These are phyloP conservation scores for Sclerotinia borealis DNA, from an alignment of 2,329 filamentous ascomycete genomes.

Conservation along the genomic window DNA sequence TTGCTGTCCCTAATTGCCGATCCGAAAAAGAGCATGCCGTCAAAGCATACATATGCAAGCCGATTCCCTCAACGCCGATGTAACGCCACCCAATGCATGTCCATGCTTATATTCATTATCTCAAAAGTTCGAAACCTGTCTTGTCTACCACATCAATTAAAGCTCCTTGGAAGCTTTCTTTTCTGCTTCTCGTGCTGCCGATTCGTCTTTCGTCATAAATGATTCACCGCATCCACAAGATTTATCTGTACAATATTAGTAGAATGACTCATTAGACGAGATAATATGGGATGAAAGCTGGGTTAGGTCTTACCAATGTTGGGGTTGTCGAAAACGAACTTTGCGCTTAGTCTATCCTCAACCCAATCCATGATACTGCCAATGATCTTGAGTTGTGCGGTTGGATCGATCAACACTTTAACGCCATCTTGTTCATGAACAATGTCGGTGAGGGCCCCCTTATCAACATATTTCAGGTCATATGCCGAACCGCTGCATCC, in stretches of 20 bases:
- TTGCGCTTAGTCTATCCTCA: conserved; percentile 86
- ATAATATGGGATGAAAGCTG: background rate
- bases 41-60: background rate
- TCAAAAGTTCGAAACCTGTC: conserved; percentile 12
- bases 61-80: background rate
- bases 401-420: conserved; percentile 92
- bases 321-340: conserved; percentile 93
- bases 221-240: conserved; percentile 95
- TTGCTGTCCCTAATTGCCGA: background rate
- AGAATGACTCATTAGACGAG: background rate
- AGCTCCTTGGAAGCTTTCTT: background rate
- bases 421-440: conserved; percentile 93
- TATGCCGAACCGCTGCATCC: conserved; percentile 94
- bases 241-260: conserved; percentile 58
- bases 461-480: conserved; percentile 91
- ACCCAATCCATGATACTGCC: conserved; percentile 99
- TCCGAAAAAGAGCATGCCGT: background rate
- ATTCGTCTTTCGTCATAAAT: conserved; percentile 61
- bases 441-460: conserved; percentile 82
- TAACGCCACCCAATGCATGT: conserved; percentile 31
- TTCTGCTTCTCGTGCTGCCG: conserved; percentile 7
- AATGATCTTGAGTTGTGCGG: conserved; percentile 95
- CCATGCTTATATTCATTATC: conserved; percentile 16
- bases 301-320: conserved; percentile 78
- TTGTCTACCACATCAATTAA: conserved; percentile 1